These are phyloP conservation scores for Globisporangium orthogonon DNA, from an alignment of 352 stramenopile genomes.

Conservation along the genomic window DNA sequence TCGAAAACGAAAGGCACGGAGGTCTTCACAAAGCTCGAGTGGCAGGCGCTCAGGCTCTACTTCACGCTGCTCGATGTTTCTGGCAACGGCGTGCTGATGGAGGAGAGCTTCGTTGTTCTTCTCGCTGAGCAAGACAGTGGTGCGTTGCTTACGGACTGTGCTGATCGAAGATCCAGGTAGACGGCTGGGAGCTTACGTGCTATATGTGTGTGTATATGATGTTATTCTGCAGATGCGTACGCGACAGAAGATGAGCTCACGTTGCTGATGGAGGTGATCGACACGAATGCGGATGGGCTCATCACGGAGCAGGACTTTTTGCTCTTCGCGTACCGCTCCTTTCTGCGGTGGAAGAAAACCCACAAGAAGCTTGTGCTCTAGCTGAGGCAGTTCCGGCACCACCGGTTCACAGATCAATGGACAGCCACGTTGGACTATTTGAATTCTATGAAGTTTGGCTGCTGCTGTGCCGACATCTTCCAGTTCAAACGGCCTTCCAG, in stretches of 20 bases:
- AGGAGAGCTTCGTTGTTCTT: constrained; percentile 79
- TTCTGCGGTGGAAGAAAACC: constrained; percentile 55
- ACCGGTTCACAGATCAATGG: neutral
- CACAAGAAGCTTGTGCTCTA: constrained; percentile 7
- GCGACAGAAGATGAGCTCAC: constrained; percentile 76
- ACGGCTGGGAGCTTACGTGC: neutral
- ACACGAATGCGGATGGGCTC: constrained; percentile 69
- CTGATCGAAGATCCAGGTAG: neutral
- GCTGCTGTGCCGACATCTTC: neutral
- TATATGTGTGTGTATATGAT: constrained; percentile 6
- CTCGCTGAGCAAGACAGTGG: constrained; percentile 75
- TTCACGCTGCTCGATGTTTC: constrained; percentile 67
- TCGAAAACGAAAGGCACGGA: constrained; percentile 23
- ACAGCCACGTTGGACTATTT: neutral
- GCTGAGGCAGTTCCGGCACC: neutral
- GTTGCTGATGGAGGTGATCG: constrained; percentile 73
- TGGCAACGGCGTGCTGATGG: constrained; percentile 58
- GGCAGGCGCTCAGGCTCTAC: constrained; percentile 71
- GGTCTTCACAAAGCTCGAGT: constrained; percentile 66
- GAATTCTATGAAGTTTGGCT: no score
- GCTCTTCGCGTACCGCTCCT: constrained; percentile 72
- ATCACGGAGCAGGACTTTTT: constrained; percentile 80
- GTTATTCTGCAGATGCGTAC: constrained; percentile 52
- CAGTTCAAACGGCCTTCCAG: neutral
- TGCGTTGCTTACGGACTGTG: constrained; percentile 15